Evolutionary conservation across 345 rosid genomes (phyloP), one percentile per base, ranked within the genome.

Genomic region (Sisymbrium altissimum): DNA sequence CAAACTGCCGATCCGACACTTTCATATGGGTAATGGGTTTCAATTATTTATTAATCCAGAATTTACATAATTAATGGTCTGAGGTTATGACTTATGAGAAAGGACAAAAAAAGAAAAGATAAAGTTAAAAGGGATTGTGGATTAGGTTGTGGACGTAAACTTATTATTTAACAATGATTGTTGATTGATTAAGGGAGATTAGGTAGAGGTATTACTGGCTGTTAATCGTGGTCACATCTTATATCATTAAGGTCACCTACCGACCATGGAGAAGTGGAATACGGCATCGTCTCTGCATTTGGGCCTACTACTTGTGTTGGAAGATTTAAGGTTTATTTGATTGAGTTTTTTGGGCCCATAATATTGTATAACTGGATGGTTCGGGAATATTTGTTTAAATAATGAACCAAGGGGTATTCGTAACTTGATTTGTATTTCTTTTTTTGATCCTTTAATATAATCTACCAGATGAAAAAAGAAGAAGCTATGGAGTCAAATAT

Each of bases 91-190:
- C n/a, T n/a, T n/a, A n/a, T 19, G 27, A 41, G 25, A 19, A 38
- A 44, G 14, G 27, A 41, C 17, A 19, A 38, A 44, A 9, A 23
- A 12, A 50, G 25, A 27, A n/a, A 6, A 18, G 8, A 3, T 11
- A 15, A 55, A 11, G 33, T 4, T 64, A 14, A 66, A n/a, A 19
- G 44, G 43, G 50, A 25, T 19, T 67, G 10, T 49, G 48, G 46
- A 40, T 75, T 68, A 68, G 73, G 79, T 52, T 43, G 38, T 52
- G 69, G 49, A 61, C 63, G 56, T 60, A 13, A 32, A 21, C 27
- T 49, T 52, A 17, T 52, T 52, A 52, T 32, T 48, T 15, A 61
- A 50, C 38, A 68, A 61, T 62, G 68, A 19, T 41, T 27, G 56
- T 52, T 62, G 68, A 19, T 41, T 27, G 56, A 52, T 68, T 41